Evolutionary conservation across 257 asterid species (phyloP), one percentile per base, ranked within the genome.

Genomic region (Solanum sitiens): DNA sequence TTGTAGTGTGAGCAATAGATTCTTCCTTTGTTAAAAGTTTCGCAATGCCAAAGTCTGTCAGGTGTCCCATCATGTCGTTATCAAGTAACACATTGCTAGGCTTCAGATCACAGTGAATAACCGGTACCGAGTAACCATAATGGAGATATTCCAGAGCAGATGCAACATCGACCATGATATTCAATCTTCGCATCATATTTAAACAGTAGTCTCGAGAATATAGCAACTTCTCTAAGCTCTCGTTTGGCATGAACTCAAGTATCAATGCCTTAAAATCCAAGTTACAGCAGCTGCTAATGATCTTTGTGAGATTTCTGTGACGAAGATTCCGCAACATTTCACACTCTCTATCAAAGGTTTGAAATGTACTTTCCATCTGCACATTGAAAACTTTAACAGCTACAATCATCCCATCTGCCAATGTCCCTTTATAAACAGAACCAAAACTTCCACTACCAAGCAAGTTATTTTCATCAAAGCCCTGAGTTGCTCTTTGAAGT

Each of bases 41-140:
- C 8, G 90, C 90, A 37, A 89, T 89, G 72, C 90, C 91, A 37
- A 91, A 91, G 32, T 91, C 90, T 53, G 73, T 86, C 13, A 91
- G 88, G 67, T 87, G 87, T n/a, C 85, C 91, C 5, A 72, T 53
- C 88, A 91, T 87, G 72, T 39, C 27, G 8, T 91, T 74, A 47
- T 89, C 90, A 8, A 91, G 76, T 27, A 90, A 87, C 21, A 89
- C 61, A 2, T 90, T 87, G 84, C 88, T 83, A 7, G 92, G 92
- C 90, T 90, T 89, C 44, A 89, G 37, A 89, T 89, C 92, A 13
- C 90, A 89, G 2, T 90, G 92, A 21, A 89, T 75, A 23, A 87
- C 70, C 0, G 90, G 88, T 25, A 53, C 80, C 5, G 42, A 32
- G 33, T 87, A 89, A 16, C 92, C 89, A 67, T 87, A 65, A 86